Evolutionary conservation across 352 stramenopile genomes (phyloP).

Genomic region (Pythium phragmiticola): DNA sequence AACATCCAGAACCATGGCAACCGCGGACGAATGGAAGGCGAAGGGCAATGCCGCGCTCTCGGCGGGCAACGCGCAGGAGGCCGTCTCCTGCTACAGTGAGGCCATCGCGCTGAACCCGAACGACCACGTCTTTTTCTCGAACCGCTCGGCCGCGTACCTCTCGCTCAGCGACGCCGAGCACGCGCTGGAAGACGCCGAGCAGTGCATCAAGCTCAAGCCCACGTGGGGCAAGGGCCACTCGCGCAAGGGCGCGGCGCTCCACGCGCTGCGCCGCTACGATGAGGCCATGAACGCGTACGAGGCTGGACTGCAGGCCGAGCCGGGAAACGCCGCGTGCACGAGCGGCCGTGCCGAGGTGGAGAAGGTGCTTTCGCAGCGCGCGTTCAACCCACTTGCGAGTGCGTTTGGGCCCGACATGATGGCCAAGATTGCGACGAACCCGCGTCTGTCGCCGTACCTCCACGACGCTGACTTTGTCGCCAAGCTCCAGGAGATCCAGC

Average conservation of each 20-base stretch:
- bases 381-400: conserved; percentile 86
- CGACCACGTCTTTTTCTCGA: conserved; percentile 98
- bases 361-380: conserved; percentile 75
- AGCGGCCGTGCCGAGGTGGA: conserved; percentile 94
- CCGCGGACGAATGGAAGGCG: conserved; percentile 87
- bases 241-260: conserved; percentile 96
- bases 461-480: conserved; percentile 91
- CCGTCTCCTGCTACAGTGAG: conserved; percentile 96
- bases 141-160: conserved; percentile 98
- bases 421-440: conserved; percentile 89
- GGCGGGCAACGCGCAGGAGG: conserved; percentile 91
- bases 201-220: conserved; percentile 93
- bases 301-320: conserved; percentile 89
- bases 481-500: conserved; percentile 75
- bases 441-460: conserved; percentile 85
- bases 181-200: conserved; percentile 96
- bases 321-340: conserved; percentile 89
- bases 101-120: conserved; percentile 94
- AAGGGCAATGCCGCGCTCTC: conserved; percentile 96
- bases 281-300: conserved; percentile 85
- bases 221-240: conserved; percentile 98
- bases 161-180: conserved; percentile 89
- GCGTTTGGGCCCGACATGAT: conserved; percentile 97
- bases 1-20: conserved; percentile 26
- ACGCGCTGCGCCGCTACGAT: conserved; percentile 89